These are phyloP conservation scores for Nothophoma quercina DNA, from an alignment of 2,329 filamentous ascomycete species.

Conservation along the genomic window DNA sequence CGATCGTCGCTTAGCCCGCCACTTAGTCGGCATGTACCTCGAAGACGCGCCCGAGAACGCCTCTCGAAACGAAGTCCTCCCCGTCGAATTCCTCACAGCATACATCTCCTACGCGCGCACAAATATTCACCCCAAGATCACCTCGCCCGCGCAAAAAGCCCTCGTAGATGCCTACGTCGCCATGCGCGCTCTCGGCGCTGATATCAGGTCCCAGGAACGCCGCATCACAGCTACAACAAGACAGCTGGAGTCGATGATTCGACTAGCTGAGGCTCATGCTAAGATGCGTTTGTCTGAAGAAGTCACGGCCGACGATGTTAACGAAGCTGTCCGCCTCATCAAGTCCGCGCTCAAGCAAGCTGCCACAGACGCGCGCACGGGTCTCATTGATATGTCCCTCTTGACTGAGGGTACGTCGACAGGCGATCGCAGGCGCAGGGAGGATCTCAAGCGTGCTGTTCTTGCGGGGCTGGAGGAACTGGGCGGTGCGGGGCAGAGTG, in stretches of 20 bases:
- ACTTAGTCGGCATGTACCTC: slow-evolving; percentile 94
- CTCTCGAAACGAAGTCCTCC: slow-evolving; percentile 74
- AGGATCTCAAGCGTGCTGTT: slow-evolving; percentile 83
- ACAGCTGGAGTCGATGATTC: slow-evolving; percentile 98
- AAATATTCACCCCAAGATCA: slow-evolving; percentile 83
- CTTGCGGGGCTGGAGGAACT: slow-evolving; percentile 81
- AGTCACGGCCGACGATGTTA: slow-evolving; percentile 83
- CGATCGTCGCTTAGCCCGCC: slow-evolving; percentile 87
- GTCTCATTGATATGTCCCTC: slow-evolving; percentile 95
- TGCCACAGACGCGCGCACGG: slow-evolving; percentile 89
- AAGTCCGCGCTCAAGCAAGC: slow-evolving; percentile 94
- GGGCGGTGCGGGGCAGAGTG: slow-evolving; percentile 64
- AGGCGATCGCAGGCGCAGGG: slow-evolving; percentile 81
- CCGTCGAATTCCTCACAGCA: slow-evolving; percentile 91
- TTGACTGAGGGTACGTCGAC: slow-evolving; percentile 93
- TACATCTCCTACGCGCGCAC: slow-evolving; percentile 97
- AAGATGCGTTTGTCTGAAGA: slow-evolving; percentile 87
- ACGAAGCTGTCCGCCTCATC: slow-evolving; percentile 91
- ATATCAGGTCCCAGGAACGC: slow-evolving; percentile 80
- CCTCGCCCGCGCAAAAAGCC: slow-evolving; percentile 79
- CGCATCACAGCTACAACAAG: slow-evolving; percentile 97
- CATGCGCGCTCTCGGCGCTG: slow-evolving; percentile 86
- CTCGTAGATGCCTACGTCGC: slow-evolving; percentile 88
- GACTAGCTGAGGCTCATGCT: slow-evolving; percentile 92
- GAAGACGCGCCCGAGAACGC: slow-evolving; percentile 93